Base-by-base conservation (phyloP, 2,329 filamentous ascomycete genomes). In the Tothia fuscella region DNA sequence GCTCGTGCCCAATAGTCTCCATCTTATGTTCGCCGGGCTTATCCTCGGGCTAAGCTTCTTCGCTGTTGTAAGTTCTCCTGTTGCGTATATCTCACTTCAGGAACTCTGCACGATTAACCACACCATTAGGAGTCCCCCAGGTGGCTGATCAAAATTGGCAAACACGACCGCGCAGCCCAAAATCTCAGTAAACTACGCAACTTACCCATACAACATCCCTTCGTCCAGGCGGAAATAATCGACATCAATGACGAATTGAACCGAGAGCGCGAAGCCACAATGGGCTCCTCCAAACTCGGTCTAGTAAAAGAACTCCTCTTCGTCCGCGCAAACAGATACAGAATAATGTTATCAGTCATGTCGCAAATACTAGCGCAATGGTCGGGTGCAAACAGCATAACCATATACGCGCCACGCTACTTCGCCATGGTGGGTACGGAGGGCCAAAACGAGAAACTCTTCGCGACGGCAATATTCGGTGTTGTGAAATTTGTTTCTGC, bases 401-500 rank as follows among this genome's bases (percentile, higher is more conserved):
- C 82, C 0, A 70, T 87, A 13, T 88, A 88, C 53, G 82, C 82
- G 0, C 74, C 78, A 0, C 73, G 85, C 46, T 73, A 87, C 40
- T 88, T 89, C 58, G 68, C 66, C 6, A 70, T 87, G 44, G 70
- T 88, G 29, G 83, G 82, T 4, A 75, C 82, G 35, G 74, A 70
- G 1, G 81, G 82, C 6, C 70, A 70, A 33, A 71, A 78, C 33
- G 78, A 85, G 57, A 76, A 76, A 41, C 71, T 87, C 0, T 75
- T 87, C 28, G 74, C 82, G 12, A 87, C 80, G 0, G 81, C 75
- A 3, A 74, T 89, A 38, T 86, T 88, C 41, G 82, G 82, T 32
- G 72, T 86, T 39, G 68, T 86, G 50, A 88, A 88, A 54, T 72
- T 88, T 42, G 56, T 74, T 5, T 71, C 78, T 0, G 74, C 80